Evolutionary conservation across 2,329 filamentous ascomycete genomes (phyloP).

Genomic region (Fusarium bactridioides): DNA sequence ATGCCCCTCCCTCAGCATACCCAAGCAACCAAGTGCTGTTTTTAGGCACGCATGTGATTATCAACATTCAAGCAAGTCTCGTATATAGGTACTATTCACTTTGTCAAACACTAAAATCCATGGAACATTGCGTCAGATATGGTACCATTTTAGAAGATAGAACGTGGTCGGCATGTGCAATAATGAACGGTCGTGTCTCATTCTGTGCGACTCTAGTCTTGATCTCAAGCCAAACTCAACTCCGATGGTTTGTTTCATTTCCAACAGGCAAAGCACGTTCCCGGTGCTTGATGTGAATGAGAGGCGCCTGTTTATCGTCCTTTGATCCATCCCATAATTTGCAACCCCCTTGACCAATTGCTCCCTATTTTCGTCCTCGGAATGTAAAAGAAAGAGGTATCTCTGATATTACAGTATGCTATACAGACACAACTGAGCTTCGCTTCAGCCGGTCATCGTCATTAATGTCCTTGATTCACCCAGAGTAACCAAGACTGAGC

Average conservation of each 20-base stretch:
- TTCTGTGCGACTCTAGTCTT: conserved; percentile 27
- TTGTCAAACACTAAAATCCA: neutral
- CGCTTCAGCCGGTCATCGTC: conserved; percentile 28
- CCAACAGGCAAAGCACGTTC: conserved; percentile 11
- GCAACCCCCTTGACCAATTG: conserved; percentile 30
- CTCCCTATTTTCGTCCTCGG: conserved; percentile 36
- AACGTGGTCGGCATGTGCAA: conserved; percentile 24
- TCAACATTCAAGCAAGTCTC: neutral
- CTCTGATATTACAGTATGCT: conserved; percentile 46
- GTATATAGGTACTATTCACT: neutral
- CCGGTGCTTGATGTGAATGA: conserved; percentile 12
- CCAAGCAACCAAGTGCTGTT: neutral
- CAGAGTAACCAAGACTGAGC: neutral
- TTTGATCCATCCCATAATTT: conserved; percentile 24
- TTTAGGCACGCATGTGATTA: conserved; percentile 26
- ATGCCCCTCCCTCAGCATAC: neutral
- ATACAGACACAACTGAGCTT: conserved; percentile 43
- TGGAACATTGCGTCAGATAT: conserved; percentile 21
- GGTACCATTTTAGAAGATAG: conserved; percentile 3
- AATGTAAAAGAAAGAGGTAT: conserved; percentile 45
- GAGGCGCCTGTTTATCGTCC: conserved; percentile 17
- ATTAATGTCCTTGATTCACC: conserved; percentile 9
- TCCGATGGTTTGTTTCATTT: conserved; percentile 9
- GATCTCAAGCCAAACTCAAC: conserved; percentile 1
- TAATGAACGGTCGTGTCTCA: conserved; percentile 35